Base-by-base conservation (phyloP, 2,329 filamentous ascomycete genomes). In the Xylariaceae sp. region DNA sequence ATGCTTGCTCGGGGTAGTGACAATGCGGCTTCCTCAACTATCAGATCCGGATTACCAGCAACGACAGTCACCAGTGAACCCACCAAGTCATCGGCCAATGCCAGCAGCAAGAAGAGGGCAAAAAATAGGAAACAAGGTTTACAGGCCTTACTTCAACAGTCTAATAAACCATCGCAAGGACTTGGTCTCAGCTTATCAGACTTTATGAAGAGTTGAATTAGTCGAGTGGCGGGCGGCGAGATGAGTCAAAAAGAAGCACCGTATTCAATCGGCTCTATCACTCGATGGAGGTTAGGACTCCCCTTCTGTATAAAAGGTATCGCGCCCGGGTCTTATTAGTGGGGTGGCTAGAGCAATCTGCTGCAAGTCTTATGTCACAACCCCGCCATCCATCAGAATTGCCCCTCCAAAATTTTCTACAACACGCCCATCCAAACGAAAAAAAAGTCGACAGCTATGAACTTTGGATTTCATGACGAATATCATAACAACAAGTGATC, bases 61-160 rank as follows among this genome's bases (percentile, higher is more conserved):
- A 38, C 40, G 11, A 20, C 37, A n/a, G 35, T 49, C 36, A 34
- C 42, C 20, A 63, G 41, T 70, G 58, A 56, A 63, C 49, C 55
- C 48, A 42, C 50, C 3, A 63, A 62, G 33, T 37, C 55, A 14
- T 69, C 72, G 2, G 67, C 74, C 25, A 82, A 78, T 58, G 74
- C 77, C 6, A 79, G 67, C 64, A 83, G 78, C 66, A 83, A 80
- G 65, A 84, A 83, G 66, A 72, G 81, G 40, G 78, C 82, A 23
- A 85, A 82, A 66, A 77, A 69, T 49, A 72, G 81, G 48, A 86
- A 85, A 63, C 77, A 79, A 25, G 81, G 80, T 1, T 67, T 87
- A n/a, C 79, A 84, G 60, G 80, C 82, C 40, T 62, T 86, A 33
- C 67, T 86, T n/a, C 73, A 74, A 38, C 77, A 79, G 52, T 56